Evolutionary conservation across 2,329 filamentous ascomycete genomes (phyloP), one percentile per base, ranked within the genome.

Genomic region (Nigrospora oryzae): DNA sequence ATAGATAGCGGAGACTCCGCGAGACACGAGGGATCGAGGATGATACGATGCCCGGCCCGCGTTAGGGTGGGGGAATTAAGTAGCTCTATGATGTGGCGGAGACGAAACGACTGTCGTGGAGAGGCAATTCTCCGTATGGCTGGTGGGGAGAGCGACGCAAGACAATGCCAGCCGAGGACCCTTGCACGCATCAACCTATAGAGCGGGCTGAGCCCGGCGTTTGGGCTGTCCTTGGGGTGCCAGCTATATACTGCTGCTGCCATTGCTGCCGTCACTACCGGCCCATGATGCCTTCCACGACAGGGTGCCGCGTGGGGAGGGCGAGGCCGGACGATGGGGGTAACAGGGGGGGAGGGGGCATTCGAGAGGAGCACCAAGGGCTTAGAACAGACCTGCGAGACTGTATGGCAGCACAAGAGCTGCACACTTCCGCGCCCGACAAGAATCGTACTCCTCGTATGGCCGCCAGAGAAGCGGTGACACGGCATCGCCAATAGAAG

Each of bases 391-490:
- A 40, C 47, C 43, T 39, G 48, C 52, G 41, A 54, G 49, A 53
- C 49, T 41, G 40, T 38, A 33, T 45, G 46, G 56, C 58, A 45
- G 50, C 53, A 57, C 57, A 36, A n/a, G 32, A 50, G 34, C 56
- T 61, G 59, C 57, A 52, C 47, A 46, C 48, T 52, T 41, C 58
- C 58, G 58, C 42, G 39, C 52, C 47, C 49, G 54, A 60, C 59
- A 57, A 62, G 57, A 62, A 61, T 56, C 41, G 17, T 35, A 38
- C 48, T 52, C 49, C 55, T 60, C 56, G 53, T 58, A 59, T 59
- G 53, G 46, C 39, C 37, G 44, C 37, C 36, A 46, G 41, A 44
- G 46, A 40, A 44, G 46, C 38, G 44, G 51, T 32, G 43, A 48
- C 51, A 48, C 49, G 31, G 49, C 46, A 38, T 51, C 46, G 48